A percentile compares a stretch with the other conserved stretches of the same genome.
phyloP scores from a whole-genome alignment of 306 rosid species.

The Erythrophleum fordii region DNA sequence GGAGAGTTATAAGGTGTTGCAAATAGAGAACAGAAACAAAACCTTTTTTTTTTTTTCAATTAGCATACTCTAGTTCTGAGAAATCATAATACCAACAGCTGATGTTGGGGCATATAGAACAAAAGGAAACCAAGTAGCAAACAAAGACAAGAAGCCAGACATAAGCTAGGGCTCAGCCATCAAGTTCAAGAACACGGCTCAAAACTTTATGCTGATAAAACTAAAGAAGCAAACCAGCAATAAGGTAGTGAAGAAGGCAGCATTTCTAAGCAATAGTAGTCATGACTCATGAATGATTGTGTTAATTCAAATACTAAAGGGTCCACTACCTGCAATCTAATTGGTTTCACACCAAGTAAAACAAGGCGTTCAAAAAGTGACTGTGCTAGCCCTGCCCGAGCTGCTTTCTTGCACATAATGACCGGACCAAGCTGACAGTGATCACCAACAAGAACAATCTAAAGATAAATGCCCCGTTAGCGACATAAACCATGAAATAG shows the following conservation, averaged over 20 bases:
- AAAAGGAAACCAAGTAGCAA: neutral
- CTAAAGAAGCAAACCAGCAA: neutral
- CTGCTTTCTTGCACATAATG: constrained; percentile 99
- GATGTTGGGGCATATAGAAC: neutral
- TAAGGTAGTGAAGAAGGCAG: neutral
- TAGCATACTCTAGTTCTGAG: neutral
- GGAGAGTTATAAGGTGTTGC: neutral
- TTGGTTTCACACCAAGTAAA: constrained; percentile 92
- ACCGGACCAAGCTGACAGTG: constrained; percentile 99
- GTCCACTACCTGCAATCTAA: constrained; percentile 86
- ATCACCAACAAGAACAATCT: constrained; percentile 97
- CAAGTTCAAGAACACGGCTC: neutral
- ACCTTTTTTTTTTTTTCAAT: neutral
- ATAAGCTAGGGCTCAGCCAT: neutral
- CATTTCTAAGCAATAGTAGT: neutral
- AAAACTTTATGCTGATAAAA: neutral
- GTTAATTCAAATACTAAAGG: neutral
- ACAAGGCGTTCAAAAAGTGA: constrained; percentile 98
- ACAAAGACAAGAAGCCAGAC: neutral
- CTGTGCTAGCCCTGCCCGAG: constrained; percentile 98
- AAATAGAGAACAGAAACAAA: neutral
- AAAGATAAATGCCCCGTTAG: constrained; percentile 40
- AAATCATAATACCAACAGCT: neutral
- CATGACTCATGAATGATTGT: neutral
- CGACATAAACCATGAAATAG: constrained; percentile 10